These are phyloP conservation scores for Quercus dentata DNA, from an alignment of 306 rosid genomes.

Conservation along the genomic window DNA sequence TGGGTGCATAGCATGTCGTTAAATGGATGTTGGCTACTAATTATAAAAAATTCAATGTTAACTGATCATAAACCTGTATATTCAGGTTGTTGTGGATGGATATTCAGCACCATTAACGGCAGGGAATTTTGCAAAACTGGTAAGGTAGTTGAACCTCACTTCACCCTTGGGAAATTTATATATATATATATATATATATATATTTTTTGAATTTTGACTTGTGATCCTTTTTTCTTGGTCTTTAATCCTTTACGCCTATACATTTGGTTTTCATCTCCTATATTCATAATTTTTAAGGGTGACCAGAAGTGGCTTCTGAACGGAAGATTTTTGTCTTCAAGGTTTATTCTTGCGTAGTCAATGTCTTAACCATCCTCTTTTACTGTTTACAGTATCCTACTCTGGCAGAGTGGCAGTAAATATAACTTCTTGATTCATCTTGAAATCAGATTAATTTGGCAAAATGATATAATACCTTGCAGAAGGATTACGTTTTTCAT, in stretches of 20 bases:
- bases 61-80: conserved; percentile 20
- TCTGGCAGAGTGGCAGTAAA: neutral
- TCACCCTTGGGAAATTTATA: conserved; percentile 16
- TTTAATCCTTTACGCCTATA: neutral
- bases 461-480: neutral
- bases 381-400: neutral
- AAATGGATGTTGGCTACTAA: neutral
- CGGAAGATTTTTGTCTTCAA: conserved; percentile 12
- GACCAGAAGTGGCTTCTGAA: conserved; percentile 2
- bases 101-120: conserved; percentile 91
- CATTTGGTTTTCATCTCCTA: conserved; percentile 6
- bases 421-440: neutral
- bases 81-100: conserved; percentile 85
- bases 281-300: conserved; percentile 3
- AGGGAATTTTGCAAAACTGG: conserved; percentile 94
- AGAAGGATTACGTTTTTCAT: neutral
- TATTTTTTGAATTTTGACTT: neutral
- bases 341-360: neutral
- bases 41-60: neutral
- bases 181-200: too few relatives aligned
- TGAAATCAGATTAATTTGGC: neutral
- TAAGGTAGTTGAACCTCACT: conserved; percentile 77
- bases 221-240: conserved; percentile 14
- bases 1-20: conserved; percentile 7
- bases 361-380: conserved; percentile 1